Evolutionary conservation across 768 basidiomycete species (phyloP), one percentile per base, ranked within the genome.

Genomic region (Termitomyces heimii): DNA sequence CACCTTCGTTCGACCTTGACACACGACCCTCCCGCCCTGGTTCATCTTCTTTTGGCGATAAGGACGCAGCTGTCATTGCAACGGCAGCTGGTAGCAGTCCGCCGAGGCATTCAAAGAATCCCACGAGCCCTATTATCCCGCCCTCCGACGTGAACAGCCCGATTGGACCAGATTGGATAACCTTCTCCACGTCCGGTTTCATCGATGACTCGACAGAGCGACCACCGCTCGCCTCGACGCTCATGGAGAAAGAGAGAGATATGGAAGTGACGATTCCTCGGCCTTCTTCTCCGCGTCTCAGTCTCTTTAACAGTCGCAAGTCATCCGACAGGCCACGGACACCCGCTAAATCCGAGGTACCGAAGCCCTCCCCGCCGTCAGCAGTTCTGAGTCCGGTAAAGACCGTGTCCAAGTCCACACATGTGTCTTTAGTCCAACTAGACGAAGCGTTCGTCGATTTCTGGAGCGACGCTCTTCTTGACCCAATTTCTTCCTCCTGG

Each of bases 381-480:
- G 13, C 28, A 10, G 8, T 46, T 34, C 35, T 35, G 14, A 13
- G 28, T 20, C 50, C 43, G 26, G 47, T 63, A 62, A 75, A 73
- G 48, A 59, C 66, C 32, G 56, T 64, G 26, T 73, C 76, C n/a
- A 77, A 66, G 59, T 72, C 77, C 22, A 76, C 77, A 0, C 68
- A 70, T 9, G 68, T 85, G 12, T 70, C 75, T 14, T 61, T 82
- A 35, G 70, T 84, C n/a, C 78, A 83, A 58, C 65, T 92, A 12
- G 90, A 92, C 63, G 89, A 92, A 63, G 88, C 89, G 1, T 92
- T 92, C 67, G 71, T 91, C 54, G 89, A 92, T 68, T 90, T 90
- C 66, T 92, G 89, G 88, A 80, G 77, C 51, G 89, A 92, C 64
- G 80, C 88, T 2, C 66, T 91, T 32, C 71, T 85, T 16, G 89